Evolutionary conservation across 2,329 filamentous ascomycete genomes (phyloP), one percentile per base, ranked within the genome.

Genomic region (Didymellaceae sp.): DNA sequence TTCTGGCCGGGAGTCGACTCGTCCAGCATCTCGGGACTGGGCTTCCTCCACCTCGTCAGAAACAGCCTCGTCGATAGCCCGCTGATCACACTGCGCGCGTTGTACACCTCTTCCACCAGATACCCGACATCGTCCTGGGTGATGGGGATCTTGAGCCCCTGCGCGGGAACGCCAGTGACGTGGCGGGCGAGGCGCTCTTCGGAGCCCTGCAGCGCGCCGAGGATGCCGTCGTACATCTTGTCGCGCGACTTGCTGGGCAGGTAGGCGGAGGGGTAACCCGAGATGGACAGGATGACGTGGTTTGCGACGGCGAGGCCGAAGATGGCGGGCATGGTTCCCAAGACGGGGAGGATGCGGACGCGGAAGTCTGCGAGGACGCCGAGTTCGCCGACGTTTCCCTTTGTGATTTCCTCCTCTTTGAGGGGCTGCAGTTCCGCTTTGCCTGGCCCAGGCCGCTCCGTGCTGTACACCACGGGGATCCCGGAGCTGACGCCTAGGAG

Each of bases 251-350:
- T 97, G 43, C 84, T 86, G 0, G 87, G 85, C 0, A 90, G 77
- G 69, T 94, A 96, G 57, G 96, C 91, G 38, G 88, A 83, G 0
- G 94, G 94, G 65, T 99, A 99, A 6, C 86, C 89, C 58, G 81
- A 75, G 37, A 97, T 83, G 50, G 86, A 84, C 47, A 96, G 82
- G 58, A 99, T 93, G 52, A 97, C 86, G 69, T 97, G 91, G 74
- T 97, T 99, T 4, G 94, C 94, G 7, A 90, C 85, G 0, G 88
- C 89, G 47, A 97, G 89, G 7, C 94, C 94, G 71, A 99, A 99
- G 1, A 97, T 87, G 2, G 94, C 93, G 0, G 94, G 94, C 92
- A 99, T 97, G 0, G 94, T 99, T 1, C 94, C 94, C 3, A 99
- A 77, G 0, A 99, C 94, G 0, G 94, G 94, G 7, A 99, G 75